Base-by-base conservation (phyloP, 352 stramenopile genomes). In the Phytopythium helicoides region DNA sequence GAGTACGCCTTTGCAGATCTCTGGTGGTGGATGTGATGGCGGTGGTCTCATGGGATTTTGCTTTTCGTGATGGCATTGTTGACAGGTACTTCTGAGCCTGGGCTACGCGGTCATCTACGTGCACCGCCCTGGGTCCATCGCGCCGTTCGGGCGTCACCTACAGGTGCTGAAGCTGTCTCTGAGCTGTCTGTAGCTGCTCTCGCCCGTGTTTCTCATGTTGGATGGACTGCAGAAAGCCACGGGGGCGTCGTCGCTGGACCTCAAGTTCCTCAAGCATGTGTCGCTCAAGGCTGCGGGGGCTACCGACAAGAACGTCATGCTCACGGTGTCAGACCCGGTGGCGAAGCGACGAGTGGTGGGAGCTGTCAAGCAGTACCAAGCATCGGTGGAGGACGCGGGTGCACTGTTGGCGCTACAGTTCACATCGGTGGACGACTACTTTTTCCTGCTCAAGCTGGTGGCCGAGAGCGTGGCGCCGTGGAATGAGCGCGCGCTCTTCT, bases 21-120 rank as follows among this genome's bases (percentile, higher is more conserved):
- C 44, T 51, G 31, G 25, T 48, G 31, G 9, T 22, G 15, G 1
- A 14, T 8, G 11, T 22, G 33, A 7, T 40, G 15, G 1, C n/a
- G 16, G 11, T 22, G 33, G 12, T 40, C 18, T 8, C 36, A 22
- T 7, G 10, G 34, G 0, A 19, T 25, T 37, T 18, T 19, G 11
- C 33, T n/a, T 56, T 22, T 28, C 70, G 84, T 59, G 66, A 31
- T 3, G 36, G 41, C 15, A 18, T 4, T 10, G 23, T 10, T 11
- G 35, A 16, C 52, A 75, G 92, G 71, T 76, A 98, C 59, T 96
- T 42, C 62, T 99, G 23, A 68, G 72, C 37, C 56, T 95, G 19
- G 96, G 96, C 8, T 99, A 99, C 67, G 91, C 88, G 16, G 97
- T 99, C 28, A 86, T 99, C 51, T 98, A 99, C 71, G 69, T 99